phyloP scores from a whole-genome alignment of 2,329 filamentous ascomycete species.

The Diaporthe destruens region DNA sequence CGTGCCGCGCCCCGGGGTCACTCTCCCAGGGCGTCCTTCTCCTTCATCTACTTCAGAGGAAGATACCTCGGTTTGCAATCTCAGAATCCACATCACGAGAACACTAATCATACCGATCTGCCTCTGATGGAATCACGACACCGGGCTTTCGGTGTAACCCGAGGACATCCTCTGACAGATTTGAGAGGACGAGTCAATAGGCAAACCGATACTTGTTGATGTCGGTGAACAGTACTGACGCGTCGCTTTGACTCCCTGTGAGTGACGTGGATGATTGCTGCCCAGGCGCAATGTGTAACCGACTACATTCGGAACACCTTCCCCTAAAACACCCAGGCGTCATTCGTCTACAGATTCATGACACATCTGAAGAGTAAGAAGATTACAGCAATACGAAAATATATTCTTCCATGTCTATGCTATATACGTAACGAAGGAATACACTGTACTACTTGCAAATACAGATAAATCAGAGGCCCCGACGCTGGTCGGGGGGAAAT shows the following conservation, averaged over 20 bases:
- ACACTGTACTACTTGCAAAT: not conserved
- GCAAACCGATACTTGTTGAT: no score
- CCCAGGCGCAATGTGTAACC: not conserved
- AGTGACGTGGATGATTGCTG: not conserved
- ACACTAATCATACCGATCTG: no score
- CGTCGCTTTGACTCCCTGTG: not conserved
- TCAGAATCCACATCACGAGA: no score
- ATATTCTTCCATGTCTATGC: not conserved
- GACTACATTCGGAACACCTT: not conserved
- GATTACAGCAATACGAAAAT: not conserved
- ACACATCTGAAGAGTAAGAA: not conserved
- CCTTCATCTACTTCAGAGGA: no score
- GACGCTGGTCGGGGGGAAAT: not conserved
- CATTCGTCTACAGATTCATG: not conserved
- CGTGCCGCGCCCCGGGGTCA: no score
- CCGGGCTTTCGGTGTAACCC: not conserved
- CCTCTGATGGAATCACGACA: no score
- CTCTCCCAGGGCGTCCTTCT: no score
- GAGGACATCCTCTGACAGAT: no score
- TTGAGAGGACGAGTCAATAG: no score
- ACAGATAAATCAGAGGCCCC: not conserved
- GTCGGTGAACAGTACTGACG: not conserved
- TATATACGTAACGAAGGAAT: not conserved
- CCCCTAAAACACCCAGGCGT: not conserved
- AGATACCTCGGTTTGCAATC: no score